A percentile compares a stretch with the other conserved stretches of the same genome.
Conservation (phyloP, 768 basidiomycete species). For the Pleurotus ostreatus region DNA sequence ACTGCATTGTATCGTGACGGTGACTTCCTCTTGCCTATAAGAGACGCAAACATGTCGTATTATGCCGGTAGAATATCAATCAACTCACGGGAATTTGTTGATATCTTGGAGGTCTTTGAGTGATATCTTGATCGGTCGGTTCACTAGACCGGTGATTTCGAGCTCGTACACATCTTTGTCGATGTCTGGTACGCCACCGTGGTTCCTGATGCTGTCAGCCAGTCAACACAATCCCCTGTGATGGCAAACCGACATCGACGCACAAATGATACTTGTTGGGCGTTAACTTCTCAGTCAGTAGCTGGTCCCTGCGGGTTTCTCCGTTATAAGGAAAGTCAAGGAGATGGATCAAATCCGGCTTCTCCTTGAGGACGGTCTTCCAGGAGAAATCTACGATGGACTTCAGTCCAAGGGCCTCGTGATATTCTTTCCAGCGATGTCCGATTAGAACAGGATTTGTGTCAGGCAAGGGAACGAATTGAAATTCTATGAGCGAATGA, state of each 20-base stretch:
- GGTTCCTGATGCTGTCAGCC: slow-evolving; percentile 42
- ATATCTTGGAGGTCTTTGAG: slow-evolving; percentile 47
- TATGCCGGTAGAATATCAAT: not conserved
- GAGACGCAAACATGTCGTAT: not conserved
- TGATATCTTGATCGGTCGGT: slow-evolving; percentile 36
- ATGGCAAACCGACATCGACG: slow-evolving; percentile 12
- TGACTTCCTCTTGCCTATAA: slow-evolving; percentile 40
- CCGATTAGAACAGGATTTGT: slow-evolving; percentile 49
- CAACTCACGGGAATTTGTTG: slow-evolving; percentile 36
- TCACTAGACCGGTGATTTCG: slow-evolving; percentile 51
- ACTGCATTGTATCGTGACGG: slow-evolving; percentile 52
- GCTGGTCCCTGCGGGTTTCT: slow-evolving; percentile 40
- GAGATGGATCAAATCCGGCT: slow-evolving; percentile 45
- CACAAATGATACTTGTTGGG: slow-evolving; percentile 48
- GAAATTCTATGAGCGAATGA: slow-evolving; percentile 32
- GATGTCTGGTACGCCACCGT: slow-evolving; percentile 49
- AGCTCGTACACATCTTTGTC: slow-evolving; percentile 41
- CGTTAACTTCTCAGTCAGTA: slow-evolving; percentile 41
- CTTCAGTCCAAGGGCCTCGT: slow-evolving; percentile 42
- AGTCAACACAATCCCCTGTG: not conserved
- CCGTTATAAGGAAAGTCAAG: slow-evolving; percentile 57
- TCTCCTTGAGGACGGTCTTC: slow-evolving; percentile 48
- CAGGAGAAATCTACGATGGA: slow-evolving; percentile 47
- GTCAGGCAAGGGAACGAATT: slow-evolving; percentile 42
- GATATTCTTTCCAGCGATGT: slow-evolving; percentile 50